Conservation (phyloP, 495 filamentous ascomycete species). For the Zalerion maritima region DNA sequence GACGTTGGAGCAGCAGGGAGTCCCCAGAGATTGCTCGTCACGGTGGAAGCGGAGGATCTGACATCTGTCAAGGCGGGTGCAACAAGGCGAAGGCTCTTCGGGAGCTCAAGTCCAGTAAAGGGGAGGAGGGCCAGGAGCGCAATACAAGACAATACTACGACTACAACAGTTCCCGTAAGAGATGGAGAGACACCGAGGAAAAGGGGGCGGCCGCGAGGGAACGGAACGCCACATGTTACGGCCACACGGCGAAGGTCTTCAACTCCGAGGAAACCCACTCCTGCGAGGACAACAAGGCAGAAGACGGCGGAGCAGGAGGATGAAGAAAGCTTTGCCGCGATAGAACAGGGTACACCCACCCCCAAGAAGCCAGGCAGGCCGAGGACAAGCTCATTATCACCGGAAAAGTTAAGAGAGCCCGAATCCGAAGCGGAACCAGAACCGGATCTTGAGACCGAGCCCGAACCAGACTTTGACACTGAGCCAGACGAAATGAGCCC, state of each 20-base stretch:
- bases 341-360: constrained; percentile 4
- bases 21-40: constrained; percentile 37
- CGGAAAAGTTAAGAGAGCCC: constrained; percentile 6
- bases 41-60: constrained; percentile 35
- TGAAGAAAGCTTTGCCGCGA: constrained; percentile 9
- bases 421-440: constrained; percentile 8
- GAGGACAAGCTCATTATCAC: constrained; percentile 12
- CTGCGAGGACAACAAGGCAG: constrained; percentile 16
- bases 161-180: constrained; percentile 27
- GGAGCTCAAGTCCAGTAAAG: too few relatives aligned
- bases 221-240: constrained; percentile 19
- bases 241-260: constrained; percentile 10
- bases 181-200: constrained; percentile 22
- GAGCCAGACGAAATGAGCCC: neutral
- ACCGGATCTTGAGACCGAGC: neutral
- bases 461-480: neutral
- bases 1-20: constrained; percentile 33
- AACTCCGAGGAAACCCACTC: constrained; percentile 7
- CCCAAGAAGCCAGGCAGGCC: constrained; percentile 1
- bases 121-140: too few relatives aligned
- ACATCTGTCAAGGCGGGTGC: too few relatives aligned
- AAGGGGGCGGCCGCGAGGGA: constrained; percentile 21
- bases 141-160: constrained; percentile 19
- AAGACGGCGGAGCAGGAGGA: constrained; percentile 30
- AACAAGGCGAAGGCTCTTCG: too few relatives aligned